Conservation (phyloP, 2,329 filamentous ascomycete genomes). For the Aschersonia sp. region DNA sequence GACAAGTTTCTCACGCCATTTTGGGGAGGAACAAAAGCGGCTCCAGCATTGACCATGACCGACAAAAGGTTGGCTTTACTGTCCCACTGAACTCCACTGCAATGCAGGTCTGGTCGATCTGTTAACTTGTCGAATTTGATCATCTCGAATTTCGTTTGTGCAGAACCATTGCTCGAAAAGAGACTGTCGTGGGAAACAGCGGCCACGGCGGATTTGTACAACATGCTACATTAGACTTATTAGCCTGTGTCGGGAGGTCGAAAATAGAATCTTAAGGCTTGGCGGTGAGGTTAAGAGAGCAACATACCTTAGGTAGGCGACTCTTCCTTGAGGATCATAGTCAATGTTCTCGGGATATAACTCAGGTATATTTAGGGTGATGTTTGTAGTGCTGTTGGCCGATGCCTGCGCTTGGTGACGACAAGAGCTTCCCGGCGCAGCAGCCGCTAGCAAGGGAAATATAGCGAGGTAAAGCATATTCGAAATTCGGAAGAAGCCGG, state of each 20-base stretch:
- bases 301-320: constrained; percentile 8
- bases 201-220: constrained; percentile 3
- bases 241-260: neutral
- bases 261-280: neutral
- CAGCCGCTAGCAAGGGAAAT: neutral
- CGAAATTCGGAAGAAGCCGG: neutral
- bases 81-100: constrained; percentile 21
- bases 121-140: constrained; percentile 11
- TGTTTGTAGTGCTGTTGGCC: neutral
- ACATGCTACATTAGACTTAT: neutral
- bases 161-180: neutral
- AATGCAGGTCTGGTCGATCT: constrained; percentile 2
- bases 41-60: constrained; percentile 19
- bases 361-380: constrained; percentile 3
- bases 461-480: neutral
- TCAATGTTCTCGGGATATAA: constrained; percentile 11
- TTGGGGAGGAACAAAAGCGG: constrained; percentile 19
- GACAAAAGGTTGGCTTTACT: constrained; percentile 15
- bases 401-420: too few relatives aligned
- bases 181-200: constrained; percentile 1
- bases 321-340: constrained; percentile 7
- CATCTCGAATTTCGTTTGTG: constrained; percentile 12
- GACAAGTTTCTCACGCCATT: constrained; percentile 10
- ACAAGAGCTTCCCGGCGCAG: neutral
- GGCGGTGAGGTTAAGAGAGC: neutral